Conservation (phyloP, 2,329 filamentous ascomycete species). For the Madurella mycetomatis region DNA sequence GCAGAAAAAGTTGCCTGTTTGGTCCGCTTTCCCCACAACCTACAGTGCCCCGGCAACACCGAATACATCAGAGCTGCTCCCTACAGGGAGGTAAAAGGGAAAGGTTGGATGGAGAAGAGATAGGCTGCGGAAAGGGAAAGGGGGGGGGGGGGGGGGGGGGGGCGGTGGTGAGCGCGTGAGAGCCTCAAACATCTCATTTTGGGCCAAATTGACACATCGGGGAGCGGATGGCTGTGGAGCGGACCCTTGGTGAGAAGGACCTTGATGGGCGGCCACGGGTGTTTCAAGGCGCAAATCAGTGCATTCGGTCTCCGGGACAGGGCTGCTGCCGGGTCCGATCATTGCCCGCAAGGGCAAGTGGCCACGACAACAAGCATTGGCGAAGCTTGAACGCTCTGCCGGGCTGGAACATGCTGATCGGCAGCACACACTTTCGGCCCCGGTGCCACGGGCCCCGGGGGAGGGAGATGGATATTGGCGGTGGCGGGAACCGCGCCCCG, state of each 20-base stretch:
- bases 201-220: too few relatives aligned
- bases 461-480: background rate
- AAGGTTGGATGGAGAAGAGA: too few relatives aligned
- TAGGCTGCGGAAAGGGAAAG: too few relatives aligned
- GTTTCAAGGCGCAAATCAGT: constrained; percentile 24
- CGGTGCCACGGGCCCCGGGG: constrained; percentile 3
- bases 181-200: too few relatives aligned
- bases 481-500: background rate
- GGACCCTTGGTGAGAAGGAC: constrained; percentile 3
- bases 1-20: background rate
- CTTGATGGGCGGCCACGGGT: background rate
- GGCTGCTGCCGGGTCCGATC: constrained; percentile 16
- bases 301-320: constrained; percentile 9
- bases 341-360: constrained; percentile 17
- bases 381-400: constrained; percentile 3
- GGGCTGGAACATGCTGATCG: constrained; percentile 10
- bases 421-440: constrained; percentile 5
- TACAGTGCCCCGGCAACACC: background rate
- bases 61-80: too few relatives aligned
- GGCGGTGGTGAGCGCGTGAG: too few relatives aligned
- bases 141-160: too few relatives aligned
- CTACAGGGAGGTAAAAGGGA: too few relatives aligned
- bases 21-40: background rate
- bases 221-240: background rate
- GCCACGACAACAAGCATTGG: constrained; percentile 12